Base-by-base conservation (phyloP, 1,284 basidiomycete species). In the Cryptococcus sp. region DNA sequence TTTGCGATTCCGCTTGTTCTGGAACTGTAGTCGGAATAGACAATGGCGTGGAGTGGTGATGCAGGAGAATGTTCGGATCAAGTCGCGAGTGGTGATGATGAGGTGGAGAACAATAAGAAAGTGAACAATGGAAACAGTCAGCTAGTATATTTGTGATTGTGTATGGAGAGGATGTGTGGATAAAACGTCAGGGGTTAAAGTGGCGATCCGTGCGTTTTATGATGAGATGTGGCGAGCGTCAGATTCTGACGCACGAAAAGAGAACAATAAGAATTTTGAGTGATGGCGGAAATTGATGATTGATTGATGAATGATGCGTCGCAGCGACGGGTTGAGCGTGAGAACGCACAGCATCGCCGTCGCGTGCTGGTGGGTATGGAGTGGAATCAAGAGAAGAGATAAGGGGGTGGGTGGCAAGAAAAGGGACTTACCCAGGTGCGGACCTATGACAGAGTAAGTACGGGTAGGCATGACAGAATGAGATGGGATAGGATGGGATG, bases 391-490 rank as follows among this genome's bases (percentile, higher is more conserved):
- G 50, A 22, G 22, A 40, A 40, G 50, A 2, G 40, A 16, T 6
- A 34, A 45, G n/a, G 45, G 20, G 17, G 43, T 26, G 47, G 29
- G 51, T 25, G 26, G 45, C 15, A 26, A 46, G 52, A 25, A 43
- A 43, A 39, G 50, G 19, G 46, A 57, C 72, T 44, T 62, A 74
- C 72, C 72, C 72, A 74, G 38, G 70, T 72, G 37, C 72, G 67
- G 46, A 71, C 67, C 72, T 73, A 52, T 13, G n/a, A 7, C 10
- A 20, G 26, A 5, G 20, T 47, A 25, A 53, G 40, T 26, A 49
- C 46, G 38, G 41, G 53, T 41, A 57, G 20, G 46, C 23, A 29
- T 17, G 23, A 51, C 41, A 23, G 41, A 16, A 22, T 44, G 41
- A 20, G 52, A 41, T 23, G 29, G 46, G 13, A 10, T 22, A 13